phyloP scores from a whole-genome alignment of 2,329 filamentous ascomycete genomes.

The Calonectria ilicicola region DNA sequence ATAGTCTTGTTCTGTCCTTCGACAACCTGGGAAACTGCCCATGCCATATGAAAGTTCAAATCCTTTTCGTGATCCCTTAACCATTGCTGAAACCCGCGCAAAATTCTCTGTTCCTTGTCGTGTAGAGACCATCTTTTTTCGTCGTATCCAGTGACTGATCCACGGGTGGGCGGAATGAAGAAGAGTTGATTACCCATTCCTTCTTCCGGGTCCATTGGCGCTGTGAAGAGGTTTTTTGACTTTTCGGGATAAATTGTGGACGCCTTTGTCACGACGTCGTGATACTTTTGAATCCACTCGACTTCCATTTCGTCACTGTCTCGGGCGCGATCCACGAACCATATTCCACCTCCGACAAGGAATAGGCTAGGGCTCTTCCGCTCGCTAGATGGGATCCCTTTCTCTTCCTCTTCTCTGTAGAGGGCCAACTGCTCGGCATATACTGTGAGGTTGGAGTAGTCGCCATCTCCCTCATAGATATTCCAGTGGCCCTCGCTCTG shows the following conservation, averaged over 20 bases:
- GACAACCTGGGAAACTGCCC: constrained; percentile 31
- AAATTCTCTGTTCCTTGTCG: constrained; percentile 7
- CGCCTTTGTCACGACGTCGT: constrained; percentile 30
- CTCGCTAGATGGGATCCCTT: neutral
- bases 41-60: constrained; percentile 33
- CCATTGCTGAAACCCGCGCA: constrained; percentile 34
- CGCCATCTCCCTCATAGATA: neutral
- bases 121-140: neutral
- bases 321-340: neutral
- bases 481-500: neutral
- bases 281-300: constrained; percentile 21
- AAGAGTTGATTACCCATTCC: constrained; percentile 44
- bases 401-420: neutral
- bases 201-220: constrained; percentile 37
- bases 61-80: constrained; percentile 23
- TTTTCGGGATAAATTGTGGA: constrained; percentile 29
- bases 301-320: neutral
- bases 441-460: neutral
- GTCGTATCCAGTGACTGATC: neutral
- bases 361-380: neutral
- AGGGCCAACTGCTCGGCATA: neutral
- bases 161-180: constrained; percentile 34
- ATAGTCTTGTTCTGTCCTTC: constrained; percentile 31
- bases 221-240: constrained; percentile 27
- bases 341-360: neutral